Conservation (phyloP, 1,139 yeast species). For the Protomyces gravidus region DNA sequence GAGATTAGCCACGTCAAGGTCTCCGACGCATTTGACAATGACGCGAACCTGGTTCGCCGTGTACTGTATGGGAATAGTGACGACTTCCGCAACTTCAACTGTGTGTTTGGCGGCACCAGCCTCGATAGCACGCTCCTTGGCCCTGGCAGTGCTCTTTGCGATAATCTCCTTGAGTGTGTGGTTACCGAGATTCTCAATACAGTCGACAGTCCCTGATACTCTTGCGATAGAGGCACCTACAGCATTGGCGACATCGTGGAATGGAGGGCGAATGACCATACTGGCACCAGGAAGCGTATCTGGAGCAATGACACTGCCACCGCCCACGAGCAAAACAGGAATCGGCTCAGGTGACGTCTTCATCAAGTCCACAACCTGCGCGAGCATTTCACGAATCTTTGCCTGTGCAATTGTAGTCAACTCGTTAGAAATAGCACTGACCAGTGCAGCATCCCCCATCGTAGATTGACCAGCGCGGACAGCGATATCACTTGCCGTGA, state of each 20-base stretch:
- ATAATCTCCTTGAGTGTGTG: slow-evolving; percentile 29
- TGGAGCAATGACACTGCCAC: slow-evolving; percentile 48
- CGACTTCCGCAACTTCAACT: slow-evolving; percentile 33
- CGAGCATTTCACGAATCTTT: slow-evolving; percentile 40
- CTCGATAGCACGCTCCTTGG: slow-evolving; percentile 32
- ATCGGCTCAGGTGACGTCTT: slow-evolving; percentile 46
- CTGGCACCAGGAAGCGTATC: slow-evolving; percentile 44
- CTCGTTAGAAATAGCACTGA: slow-evolving; percentile 33
- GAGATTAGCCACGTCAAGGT: slow-evolving; percentile 28
- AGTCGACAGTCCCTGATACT: slow-evolving; percentile 39
- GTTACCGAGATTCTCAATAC: slow-evolving; percentile 35
- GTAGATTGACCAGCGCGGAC: slow-evolving; percentile 36
- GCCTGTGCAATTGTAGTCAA: slow-evolving; percentile 35
- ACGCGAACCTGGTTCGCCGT: slow-evolving; percentile 33
- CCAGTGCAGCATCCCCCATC: slow-evolving; percentile 37
- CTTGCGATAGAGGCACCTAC: slow-evolving; percentile 50
- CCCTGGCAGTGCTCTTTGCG: slow-evolving; percentile 27
- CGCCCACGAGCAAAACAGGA: slow-evolving; percentile 48
- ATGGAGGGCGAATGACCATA: slow-evolving; percentile 44
- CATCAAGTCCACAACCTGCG: slow-evolving; percentile 44
- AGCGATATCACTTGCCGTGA: slow-evolving; percentile 45
- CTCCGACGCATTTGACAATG: slow-evolving; percentile 35
- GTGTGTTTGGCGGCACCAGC: slow-evolving; percentile 33
- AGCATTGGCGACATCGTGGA: slow-evolving; percentile 47
- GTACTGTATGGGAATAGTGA: slow-evolving; percentile 34